Percentiles rank a stretch among this genome's conserved stretches.
Evolutionary conservation across 2,329 filamentous ascomycete genomes (phyloP).

Genomic region (Talaromyces marneffei): DNA sequence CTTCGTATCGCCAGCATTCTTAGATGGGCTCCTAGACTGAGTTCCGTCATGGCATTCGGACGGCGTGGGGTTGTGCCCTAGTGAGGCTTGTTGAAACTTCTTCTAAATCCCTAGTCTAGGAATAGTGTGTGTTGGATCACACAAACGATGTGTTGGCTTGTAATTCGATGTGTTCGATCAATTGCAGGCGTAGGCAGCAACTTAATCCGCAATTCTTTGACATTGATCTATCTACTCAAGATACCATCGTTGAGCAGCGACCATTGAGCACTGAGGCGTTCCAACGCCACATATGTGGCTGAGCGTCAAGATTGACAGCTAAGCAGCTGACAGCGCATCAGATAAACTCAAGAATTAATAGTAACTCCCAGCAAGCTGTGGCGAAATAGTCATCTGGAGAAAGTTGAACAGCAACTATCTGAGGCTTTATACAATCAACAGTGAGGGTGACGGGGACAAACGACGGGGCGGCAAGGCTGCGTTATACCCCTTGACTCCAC

Average conservation of each 20-base stretch:
- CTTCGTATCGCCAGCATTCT: neutral
- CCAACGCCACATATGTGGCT: constrained; percentile 13
- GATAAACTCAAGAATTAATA: neutral
- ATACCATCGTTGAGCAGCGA: neutral
- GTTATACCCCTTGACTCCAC: neutral
- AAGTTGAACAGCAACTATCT: neutral
- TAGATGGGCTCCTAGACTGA: neutral
- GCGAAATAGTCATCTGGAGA: neutral
- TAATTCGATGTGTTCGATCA: neutral
- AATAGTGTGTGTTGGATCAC: neutral
- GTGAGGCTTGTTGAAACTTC: neutral
- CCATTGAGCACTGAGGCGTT: neutral
- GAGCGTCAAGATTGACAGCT: constrained; percentile 1
- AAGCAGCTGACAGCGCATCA: constrained; percentile 9
- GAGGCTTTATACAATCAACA: neutral
- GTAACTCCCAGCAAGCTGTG: neutral
- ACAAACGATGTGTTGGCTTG: neutral
- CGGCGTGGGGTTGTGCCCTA: neutral
- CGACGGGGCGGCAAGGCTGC: constrained; percentile 2
- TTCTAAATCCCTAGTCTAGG: neutral
- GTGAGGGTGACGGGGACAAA: neutral
- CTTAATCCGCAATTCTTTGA: neutral
- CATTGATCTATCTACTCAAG: neutral
- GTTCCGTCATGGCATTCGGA: neutral
- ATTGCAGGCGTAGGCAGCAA: neutral